phyloP scores from a whole-genome alignment of 1,284 basidiomycete genomes.

The Boletus mariae region DNA sequence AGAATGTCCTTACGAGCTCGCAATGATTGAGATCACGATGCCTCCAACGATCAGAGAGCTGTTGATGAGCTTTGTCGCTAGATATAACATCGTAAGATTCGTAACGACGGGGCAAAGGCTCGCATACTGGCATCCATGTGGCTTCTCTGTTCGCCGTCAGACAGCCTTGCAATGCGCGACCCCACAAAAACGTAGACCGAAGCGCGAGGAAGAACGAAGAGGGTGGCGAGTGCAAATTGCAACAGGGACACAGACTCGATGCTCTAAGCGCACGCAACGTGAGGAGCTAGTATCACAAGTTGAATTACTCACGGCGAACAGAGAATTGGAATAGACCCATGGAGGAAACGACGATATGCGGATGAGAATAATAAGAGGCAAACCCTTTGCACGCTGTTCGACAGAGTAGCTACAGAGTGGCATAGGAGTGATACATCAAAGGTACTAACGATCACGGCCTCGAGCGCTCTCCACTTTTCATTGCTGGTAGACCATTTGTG shows the following conservation, averaged over 20 bases:
- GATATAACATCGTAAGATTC: constrained; percentile 12
- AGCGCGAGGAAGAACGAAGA: constrained; percentile 67
- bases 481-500: constrained; percentile 57
- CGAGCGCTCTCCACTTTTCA: constrained; percentile 74
- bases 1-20: constrained; percentile 57
- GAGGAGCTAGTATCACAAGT: constrained; percentile 1
- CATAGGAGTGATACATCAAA: constrained; percentile 6
- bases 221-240: constrained; percentile 74
- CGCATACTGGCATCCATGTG: constrained; percentile 71
- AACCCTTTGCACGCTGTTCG: constrained; percentile 59
- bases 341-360: constrained; percentile 81
- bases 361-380: constrained; percentile 76
- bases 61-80: constrained; percentile 67
- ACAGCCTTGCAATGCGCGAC: constrained; percentile 66
- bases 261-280: constrained; percentile 42
- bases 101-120: neutral
- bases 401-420: constrained; percentile 1
- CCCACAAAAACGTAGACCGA: constrained; percentile 76
- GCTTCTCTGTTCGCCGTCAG: constrained; percentile 70
- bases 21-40: constrained; percentile 49
- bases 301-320: constrained; percentile 64
- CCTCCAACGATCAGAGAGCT: constrained; percentile 55
- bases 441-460: constrained; percentile 63
- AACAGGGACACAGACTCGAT: constrained; percentile 68
- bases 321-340: constrained; percentile 75